Base-by-base conservation (phyloP, 176 grass and related monocot species). In the Avena atlantica region DNA sequence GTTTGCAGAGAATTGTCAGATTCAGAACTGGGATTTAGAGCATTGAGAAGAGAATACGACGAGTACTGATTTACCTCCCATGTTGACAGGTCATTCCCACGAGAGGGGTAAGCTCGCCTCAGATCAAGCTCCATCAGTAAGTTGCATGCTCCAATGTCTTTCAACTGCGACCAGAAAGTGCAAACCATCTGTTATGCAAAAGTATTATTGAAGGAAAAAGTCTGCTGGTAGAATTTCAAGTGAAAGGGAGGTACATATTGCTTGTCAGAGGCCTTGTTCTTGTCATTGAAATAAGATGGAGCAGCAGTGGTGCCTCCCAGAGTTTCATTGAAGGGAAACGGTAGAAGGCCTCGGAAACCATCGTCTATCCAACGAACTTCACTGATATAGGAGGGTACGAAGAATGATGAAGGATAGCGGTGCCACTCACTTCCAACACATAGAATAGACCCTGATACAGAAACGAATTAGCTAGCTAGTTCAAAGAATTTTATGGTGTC, bases 391-490 rank as follows among this genome's bases (percentile, higher is more conserved):
- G 92, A 84, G 6, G 97, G 97, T 78, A 99, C 49, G 34, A 99
- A 99, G 69, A 99, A 99, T 3, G 94, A 99, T 47, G 97, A 99
- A 16, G 97, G 94, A 71, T 94, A 99, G 10, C 97, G 90, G 76
- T 99, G 97, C 97, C 97, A 99, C 60, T 99, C 97, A 85, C 94
- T 94, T 73, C 97, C 97, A 76, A 96, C 84, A 66, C 97, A 99
- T 11, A 99, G 85, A 69, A 87, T n/a, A 74, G 97, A 88, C 2
- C 88, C 97, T 99, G 77, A n/a, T 34, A 74, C 83, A 87, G n/a
- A 89, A 75, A 78, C 21, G 82, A 2, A 68, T 19, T 40, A 71
- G 9, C 10, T 66, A 68, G 64, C 88, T 34, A 76, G 71, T 50
- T 29, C 67, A 52, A 62, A 69, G 6, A 60, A 65, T 14, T 51